Percentiles rank a stretch among this genome's conserved stretches.
Conservation (phyloP, 352 stramenopile species). For the Phytophthora sojae region DNA sequence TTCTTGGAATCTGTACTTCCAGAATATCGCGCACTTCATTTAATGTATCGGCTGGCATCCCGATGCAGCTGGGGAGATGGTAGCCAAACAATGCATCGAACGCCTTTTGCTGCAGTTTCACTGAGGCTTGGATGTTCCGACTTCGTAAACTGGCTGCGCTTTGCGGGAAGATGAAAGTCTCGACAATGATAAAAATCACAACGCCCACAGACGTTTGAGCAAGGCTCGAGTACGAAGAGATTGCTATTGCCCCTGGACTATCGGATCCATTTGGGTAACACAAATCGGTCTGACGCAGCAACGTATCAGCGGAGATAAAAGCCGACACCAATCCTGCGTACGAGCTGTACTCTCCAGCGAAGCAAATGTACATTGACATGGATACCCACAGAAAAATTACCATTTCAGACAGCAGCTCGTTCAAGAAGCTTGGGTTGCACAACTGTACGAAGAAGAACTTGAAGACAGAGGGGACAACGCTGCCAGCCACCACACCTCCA, state of each 20-base stretch:
- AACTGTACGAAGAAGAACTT: background rate
- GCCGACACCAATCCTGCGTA: background rate
- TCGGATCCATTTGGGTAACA: background rate
- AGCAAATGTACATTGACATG: background rate
- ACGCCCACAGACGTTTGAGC: slow-evolving; percentile 1
- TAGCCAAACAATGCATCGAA: background rate
- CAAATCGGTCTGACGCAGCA: background rate
- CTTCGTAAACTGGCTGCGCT: background rate
- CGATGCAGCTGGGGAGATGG: background rate
- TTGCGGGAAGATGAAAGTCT: background rate
- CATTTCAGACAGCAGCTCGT: background rate
- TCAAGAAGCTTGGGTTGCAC: background rate
- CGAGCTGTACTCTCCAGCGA: background rate
- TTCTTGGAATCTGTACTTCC: background rate
- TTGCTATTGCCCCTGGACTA: background rate
- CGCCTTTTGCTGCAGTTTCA: background rate
- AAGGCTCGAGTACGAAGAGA: background rate
- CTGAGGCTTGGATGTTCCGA: background rate
- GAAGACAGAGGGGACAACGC: background rate
- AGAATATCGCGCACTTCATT: background rate
- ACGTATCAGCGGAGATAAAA: background rate
- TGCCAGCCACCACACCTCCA: background rate
- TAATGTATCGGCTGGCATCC: background rate
- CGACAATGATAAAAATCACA: background rate
- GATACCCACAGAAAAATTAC: background rate